Conservation (phyloP, 2,329 filamentous ascomycete genomes). For the Paraphoma sp. region DNA sequence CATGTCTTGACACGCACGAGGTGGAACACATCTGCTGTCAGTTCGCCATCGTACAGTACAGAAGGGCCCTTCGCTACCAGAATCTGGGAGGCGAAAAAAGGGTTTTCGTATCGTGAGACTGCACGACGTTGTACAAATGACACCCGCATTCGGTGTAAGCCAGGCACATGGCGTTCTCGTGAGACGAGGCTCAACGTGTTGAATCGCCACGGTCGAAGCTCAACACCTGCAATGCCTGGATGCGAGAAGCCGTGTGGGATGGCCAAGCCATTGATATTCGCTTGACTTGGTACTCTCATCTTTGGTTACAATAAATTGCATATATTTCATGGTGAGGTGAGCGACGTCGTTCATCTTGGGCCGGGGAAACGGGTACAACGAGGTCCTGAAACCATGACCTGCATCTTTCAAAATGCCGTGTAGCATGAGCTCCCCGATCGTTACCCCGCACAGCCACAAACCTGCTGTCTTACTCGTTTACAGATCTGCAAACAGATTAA, state of each 20-base stretch:
- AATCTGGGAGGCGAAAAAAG: background rate
- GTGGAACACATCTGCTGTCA: background rate
- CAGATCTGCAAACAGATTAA: slow-evolving; percentile 35
- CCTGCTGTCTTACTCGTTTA: slow-evolving; percentile 39
- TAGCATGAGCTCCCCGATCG: slow-evolving; percentile 16
- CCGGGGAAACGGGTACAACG: slow-evolving; percentile 14
- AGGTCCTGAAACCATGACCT: slow-evolving; percentile 24
- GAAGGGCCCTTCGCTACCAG: background rate
- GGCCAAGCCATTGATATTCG: background rate
- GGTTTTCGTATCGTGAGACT: slow-evolving; percentile 16
- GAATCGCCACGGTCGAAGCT: too few relatives aligned
- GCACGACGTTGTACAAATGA: slow-evolving; percentile 13
- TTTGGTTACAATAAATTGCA: background rate
- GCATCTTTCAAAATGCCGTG: slow-evolving; percentile 6
- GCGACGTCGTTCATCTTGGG: too few relatives aligned
- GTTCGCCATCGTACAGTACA: background rate
- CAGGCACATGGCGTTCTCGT: slow-evolving; percentile 21
- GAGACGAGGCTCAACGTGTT: background rate
- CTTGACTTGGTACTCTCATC: background rate
- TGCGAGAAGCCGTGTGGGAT: too few relatives aligned
- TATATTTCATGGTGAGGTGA: too few relatives aligned
- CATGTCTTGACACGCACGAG: background rate
- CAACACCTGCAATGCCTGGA: background rate
- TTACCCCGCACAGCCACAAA: slow-evolving; percentile 25
- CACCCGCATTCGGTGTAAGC: slow-evolving; percentile 8